Conservation (phyloP, 2,329 filamentous ascomycete genomes). For the Scedosporium aurantiacum region DNA sequence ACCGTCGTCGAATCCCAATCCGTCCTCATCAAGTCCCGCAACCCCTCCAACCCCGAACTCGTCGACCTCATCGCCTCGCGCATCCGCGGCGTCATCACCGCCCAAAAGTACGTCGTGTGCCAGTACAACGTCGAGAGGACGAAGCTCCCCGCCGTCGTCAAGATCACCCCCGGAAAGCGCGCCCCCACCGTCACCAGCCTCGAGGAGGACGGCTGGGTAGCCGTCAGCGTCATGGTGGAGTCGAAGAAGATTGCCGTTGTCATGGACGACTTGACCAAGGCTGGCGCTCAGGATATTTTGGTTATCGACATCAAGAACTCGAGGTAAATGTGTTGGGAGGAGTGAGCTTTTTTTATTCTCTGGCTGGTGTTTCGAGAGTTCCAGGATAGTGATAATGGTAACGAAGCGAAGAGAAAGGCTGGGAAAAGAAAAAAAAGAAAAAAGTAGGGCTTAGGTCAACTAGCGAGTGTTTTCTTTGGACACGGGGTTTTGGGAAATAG, state of each 20-base stretch:
- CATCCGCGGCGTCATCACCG: slow-evolving; percentile 88
- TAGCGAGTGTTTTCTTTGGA: not conserved
- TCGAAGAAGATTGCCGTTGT: slow-evolving; percentile 73
- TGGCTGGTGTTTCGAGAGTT: not conserved
- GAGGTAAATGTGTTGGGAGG: slow-evolving; percentile 23
- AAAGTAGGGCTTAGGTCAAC: not conserved
- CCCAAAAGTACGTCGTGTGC: slow-evolving; percentile 87
- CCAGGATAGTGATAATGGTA: not conserved
- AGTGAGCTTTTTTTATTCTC: too few relatives aligned
- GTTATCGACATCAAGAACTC: slow-evolving; percentile 81
- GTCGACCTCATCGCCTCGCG: slow-evolving; percentile 76
- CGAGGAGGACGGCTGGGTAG: slow-evolving; percentile 84
- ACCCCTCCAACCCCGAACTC: slow-evolving; percentile 66
- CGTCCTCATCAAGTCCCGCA: slow-evolving; percentile 82
- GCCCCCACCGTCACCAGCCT: slow-evolving; percentile 85
- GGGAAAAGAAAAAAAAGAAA: not conserved
- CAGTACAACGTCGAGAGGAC: slow-evolving; percentile 83
- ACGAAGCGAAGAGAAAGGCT: not conserved
- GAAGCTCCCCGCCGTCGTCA: slow-evolving; percentile 54
- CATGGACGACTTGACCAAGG: slow-evolving; percentile 71
- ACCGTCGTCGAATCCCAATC: slow-evolving; percentile 84
- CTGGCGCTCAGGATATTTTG: slow-evolving; percentile 76
- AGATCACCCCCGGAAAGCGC: slow-evolving; percentile 85
- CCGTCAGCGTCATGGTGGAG: slow-evolving; percentile 88
- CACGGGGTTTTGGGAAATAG: not conserved